These are phyloP conservation scores for Nicotiana rustica DNA, from an alignment of 305 asterid species.

Conservation along the genomic window DNA sequence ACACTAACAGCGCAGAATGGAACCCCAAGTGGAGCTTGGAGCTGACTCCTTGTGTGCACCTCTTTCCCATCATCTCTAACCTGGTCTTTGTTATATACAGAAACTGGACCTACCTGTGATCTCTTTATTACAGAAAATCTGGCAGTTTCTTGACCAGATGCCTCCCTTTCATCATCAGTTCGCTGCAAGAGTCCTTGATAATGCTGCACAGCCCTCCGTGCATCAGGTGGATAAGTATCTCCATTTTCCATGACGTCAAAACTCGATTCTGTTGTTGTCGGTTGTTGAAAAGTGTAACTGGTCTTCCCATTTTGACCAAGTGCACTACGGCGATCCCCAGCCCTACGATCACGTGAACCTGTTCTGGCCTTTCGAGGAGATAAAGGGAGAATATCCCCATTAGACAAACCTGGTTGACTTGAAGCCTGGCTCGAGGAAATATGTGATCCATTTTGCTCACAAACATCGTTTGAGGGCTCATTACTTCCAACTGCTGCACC, in stretches of 20 bases:
- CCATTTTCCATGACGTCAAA: conserved; percentile 60
- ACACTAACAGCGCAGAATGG: conserved; percentile 67
- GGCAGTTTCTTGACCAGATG: conserved; percentile 41
- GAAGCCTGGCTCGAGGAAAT: conserved; percentile 48
- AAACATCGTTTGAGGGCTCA: conserved; percentile 54
- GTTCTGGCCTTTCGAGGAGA: conserved; percentile 80
- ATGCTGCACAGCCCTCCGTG: conserved; percentile 54
- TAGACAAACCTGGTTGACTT: conserved; percentile 61
- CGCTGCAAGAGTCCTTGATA: conserved; percentile 52
- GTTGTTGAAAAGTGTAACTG: conserved; percentile 50
- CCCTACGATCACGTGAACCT: conserved; percentile 60
- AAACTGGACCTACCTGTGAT: conserved; percentile 54
- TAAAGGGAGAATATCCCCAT: conserved; percentile 68
- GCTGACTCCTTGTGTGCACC: conserved; percentile 59
- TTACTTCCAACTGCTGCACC: conserved; percentile 48
- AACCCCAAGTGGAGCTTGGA: conserved; percentile 91
- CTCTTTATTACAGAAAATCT: conserved; percentile 48
- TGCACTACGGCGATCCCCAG: conserved; percentile 62
- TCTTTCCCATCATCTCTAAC: conserved; percentile 55
- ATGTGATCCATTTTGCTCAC: conserved; percentile 68
- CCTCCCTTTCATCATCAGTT: conserved; percentile 48
- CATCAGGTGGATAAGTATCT: conserved; percentile 49
- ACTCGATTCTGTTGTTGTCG: conserved; percentile 50
- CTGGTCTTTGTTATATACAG: conserved; percentile 57
- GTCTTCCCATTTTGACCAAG: conserved; percentile 63